Conservation (phyloP, 495 filamentous ascomycete genomes). For the Cairneyella variabilis region DNA sequence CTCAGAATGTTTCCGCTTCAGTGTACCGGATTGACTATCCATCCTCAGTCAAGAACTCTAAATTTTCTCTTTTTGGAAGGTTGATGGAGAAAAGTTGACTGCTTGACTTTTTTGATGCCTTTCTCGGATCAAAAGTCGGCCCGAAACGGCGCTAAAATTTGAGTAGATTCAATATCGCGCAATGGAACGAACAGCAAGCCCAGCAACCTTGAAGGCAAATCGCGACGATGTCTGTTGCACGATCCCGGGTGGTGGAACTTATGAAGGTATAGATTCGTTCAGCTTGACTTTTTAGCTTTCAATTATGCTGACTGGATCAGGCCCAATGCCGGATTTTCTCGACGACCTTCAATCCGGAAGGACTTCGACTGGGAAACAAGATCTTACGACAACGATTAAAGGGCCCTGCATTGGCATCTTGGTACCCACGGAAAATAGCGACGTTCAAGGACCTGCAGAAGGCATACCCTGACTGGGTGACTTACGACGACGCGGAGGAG, state of each 20-base stretch:
- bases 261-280: conserved; percentile 61
- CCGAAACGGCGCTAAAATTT: conserved; percentile 2
- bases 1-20: conserved; percentile 16
- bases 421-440: conserved; percentile 75
- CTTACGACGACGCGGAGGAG: conserved; percentile 66
- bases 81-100: not conserved
- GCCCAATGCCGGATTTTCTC: conserved; percentile 88
- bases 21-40: conserved; percentile 5
- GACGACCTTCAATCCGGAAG: conserved; percentile 81
- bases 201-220: conserved; percentile 8
- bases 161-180: conserved; percentile 1
- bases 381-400: conserved; percentile 78
- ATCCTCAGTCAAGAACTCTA: not conserved
- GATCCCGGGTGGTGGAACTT: conserved; percentile 69
- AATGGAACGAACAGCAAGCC: not conserved
- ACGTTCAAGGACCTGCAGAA: conserved; percentile 65
- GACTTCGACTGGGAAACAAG: conserved; percentile 79
- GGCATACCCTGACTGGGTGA: conserved; percentile 59
- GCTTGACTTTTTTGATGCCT: not conserved
- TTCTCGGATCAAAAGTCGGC: conserved; percentile 12
- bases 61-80: not conserved
- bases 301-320: conserved; percentile 38
- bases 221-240: conserved; percentile 63
- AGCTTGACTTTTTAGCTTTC: conserved; percentile 8
- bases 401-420: conserved; percentile 73